phyloP scores from a whole-genome alignment of 495 filamentous ascomycete species.

The Parathielavia hyrcaniae region DNA sequence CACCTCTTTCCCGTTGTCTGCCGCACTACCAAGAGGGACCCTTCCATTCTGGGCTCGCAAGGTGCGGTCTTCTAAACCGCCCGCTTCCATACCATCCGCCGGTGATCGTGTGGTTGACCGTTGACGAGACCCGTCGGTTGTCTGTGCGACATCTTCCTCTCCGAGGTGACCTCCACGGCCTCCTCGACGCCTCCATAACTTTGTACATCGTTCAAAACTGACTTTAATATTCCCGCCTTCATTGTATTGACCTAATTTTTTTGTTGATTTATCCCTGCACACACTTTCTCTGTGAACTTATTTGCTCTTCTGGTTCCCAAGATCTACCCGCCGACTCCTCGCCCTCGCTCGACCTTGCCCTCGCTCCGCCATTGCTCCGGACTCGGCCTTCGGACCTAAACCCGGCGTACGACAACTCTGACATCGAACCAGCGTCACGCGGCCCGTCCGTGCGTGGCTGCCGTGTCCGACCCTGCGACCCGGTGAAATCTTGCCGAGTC shows the following conservation, averaged over 20 bases:
- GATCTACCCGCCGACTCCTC: neutral
- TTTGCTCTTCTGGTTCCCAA: neutral
- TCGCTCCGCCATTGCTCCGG: conserved; percentile 12
- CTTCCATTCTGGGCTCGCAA: neutral
- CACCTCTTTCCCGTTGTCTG: neutral
- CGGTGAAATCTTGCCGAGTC: neutral
- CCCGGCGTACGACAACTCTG: conserved; percentile 3
- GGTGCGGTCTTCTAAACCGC: no score
- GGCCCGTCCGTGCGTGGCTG: neutral
- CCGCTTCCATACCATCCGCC: neutral
- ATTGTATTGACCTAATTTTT: neutral
- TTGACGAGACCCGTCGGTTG: neutral
- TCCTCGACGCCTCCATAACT: neutral
- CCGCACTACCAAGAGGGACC: neutral
- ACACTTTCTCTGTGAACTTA: neutral
- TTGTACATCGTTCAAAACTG: neutral
- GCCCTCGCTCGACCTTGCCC: no score
- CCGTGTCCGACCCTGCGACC: neutral
- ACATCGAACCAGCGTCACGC: neutral
- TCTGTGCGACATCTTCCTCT: neutral
- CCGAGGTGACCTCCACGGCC: neutral
- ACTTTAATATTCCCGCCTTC: neutral
- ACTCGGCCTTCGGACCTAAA: conserved; percentile 10
- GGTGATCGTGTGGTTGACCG: neutral
- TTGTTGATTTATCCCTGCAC: neutral